Evolutionary conservation across 306 rosid genomes (phyloP).

Genomic region (Rosa lucieae): DNA sequence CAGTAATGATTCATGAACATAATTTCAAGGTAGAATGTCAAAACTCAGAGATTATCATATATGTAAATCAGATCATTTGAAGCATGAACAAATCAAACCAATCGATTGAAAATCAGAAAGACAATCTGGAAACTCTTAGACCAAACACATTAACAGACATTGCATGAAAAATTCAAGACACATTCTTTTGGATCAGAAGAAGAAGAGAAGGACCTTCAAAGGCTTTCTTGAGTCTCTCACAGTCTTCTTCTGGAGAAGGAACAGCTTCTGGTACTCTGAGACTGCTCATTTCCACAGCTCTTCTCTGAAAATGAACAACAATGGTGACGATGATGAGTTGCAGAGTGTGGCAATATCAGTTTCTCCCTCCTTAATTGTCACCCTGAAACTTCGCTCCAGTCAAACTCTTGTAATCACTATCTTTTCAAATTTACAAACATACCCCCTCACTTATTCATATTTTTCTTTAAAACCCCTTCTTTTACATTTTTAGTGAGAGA

Average conservation of each 20-base stretch:
- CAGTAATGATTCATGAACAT: background rate
- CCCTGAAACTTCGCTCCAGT: background rate
- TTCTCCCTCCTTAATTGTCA: background rate
- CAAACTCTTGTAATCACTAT: background rate
- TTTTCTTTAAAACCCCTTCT: background rate
- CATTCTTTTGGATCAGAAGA: background rate
- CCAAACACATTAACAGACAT: background rate
- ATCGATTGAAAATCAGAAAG: background rate
- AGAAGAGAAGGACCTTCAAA: conserved; percentile 55
- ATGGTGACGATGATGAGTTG: background rate
- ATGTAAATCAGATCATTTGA: background rate
- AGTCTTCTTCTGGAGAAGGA: conserved; percentile 75
- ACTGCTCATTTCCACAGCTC: conserved; percentile 44
- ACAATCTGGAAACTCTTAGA: background rate
- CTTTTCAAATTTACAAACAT: background rate
- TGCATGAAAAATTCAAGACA: background rate
- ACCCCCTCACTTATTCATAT: background rate
- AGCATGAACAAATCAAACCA: background rate
- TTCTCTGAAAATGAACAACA: conserved; percentile 9
- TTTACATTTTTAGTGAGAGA: background rate
- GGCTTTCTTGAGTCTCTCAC: conserved; percentile 63
- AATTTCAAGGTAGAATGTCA: background rate
- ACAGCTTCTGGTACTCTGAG: conserved; percentile 64
- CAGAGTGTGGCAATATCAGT: background rate
- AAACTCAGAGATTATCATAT: background rate